Conservation (phyloP, 164 flowering plant species). For the Piper betle region DNA sequence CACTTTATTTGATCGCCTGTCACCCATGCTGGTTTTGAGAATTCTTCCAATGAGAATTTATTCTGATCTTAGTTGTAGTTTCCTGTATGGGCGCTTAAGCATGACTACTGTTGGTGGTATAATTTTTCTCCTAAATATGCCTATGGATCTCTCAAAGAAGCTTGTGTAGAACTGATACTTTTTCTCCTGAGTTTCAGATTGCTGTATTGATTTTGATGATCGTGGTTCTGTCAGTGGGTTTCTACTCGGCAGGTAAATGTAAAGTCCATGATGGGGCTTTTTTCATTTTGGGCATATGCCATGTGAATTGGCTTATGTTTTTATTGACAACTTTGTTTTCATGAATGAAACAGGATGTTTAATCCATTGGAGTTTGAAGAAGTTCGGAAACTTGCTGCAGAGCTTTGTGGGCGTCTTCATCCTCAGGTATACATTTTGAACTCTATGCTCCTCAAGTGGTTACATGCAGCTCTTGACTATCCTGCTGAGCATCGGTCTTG, state of each 20-base stretch:
- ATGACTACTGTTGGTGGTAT: conserved; percentile 24
- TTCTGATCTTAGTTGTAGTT: conserved; percentile 36
- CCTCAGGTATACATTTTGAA: conserved; percentile 34
- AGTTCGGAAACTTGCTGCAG: conserved; percentile 84
- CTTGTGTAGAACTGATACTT: not conserved
- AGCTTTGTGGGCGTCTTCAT: conserved; percentile 80
- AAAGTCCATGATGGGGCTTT: not conserved
- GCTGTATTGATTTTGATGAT: conserved; percentile 5
- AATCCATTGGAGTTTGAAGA: conserved; percentile 58
- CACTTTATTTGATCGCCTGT: conserved; percentile 52
- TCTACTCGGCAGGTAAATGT: conserved; percentile 47
- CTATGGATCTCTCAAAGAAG: not conserved
- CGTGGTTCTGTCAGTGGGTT: conserved; percentile 30
- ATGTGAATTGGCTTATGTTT: conserved; percentile 3
- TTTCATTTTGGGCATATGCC: not conserved
- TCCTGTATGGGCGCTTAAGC: conserved; percentile 39
- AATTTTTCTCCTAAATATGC: not conserved
- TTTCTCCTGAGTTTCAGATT: conserved; percentile 13
- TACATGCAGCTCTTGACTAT: no score
- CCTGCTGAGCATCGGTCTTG: no score
- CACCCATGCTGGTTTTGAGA: conserved; percentile 66
- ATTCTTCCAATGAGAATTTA: conserved; percentile 67
- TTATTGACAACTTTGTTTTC: not conserved
- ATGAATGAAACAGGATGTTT: conserved; percentile 37
- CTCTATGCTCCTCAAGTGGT: not conserved